Conservation (phyloP, 1,284 basidiomycete genomes). For the Jaminaea rosea region DNA sequence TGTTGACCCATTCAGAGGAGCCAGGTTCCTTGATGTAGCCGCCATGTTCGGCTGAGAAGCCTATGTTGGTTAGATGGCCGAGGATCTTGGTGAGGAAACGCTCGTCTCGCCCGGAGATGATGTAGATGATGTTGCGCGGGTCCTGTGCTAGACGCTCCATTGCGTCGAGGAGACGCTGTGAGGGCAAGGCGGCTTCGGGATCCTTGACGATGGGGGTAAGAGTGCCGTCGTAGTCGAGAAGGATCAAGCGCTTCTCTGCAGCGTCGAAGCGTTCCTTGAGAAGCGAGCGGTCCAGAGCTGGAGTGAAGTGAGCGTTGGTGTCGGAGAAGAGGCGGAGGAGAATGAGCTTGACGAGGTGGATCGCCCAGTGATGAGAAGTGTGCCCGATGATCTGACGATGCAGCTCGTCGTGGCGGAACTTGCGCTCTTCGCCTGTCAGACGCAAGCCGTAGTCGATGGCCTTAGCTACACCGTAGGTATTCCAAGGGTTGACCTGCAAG, state of each 20-base stretch:
- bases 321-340: slow-evolving; percentile 71
- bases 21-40: slow-evolving; percentile 72
- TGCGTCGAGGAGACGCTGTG: slow-evolving; percentile 64
- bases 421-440: slow-evolving; percentile 72
- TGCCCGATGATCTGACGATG: slow-evolving; percentile 81
- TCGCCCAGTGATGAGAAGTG: slow-evolving; percentile 92
- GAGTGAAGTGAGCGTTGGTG: slow-evolving; percentile 76
- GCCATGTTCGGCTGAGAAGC: slow-evolving; percentile 93
- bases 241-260: slow-evolving; percentile 74
- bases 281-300: slow-evolving; percentile 63
- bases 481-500: slow-evolving; percentile 59
- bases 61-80: slow-evolving; percentile 71
- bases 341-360: slow-evolving; percentile 77
- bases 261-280: slow-evolving; percentile 61
- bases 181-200: slow-evolving; percentile 78
- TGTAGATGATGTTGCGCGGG: slow-evolving; percentile 82
- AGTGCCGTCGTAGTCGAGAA: slow-evolving; percentile 97
- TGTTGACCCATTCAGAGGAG: slow-evolving; percentile 68
- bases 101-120: slow-evolving; percentile 93
- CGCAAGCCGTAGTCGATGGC: slow-evolving; percentile 81
- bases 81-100: slow-evolving; percentile 85
- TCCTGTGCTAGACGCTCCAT: slow-evolving; percentile 67
- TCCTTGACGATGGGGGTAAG: slow-evolving; percentile 93
- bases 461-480: slow-evolving; percentile 74
- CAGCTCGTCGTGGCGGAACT: slow-evolving; percentile 59